Evolutionary conservation across 257 asterid genomes (phyloP).

Genomic region (Fraxinus pennsylvanica): DNA sequence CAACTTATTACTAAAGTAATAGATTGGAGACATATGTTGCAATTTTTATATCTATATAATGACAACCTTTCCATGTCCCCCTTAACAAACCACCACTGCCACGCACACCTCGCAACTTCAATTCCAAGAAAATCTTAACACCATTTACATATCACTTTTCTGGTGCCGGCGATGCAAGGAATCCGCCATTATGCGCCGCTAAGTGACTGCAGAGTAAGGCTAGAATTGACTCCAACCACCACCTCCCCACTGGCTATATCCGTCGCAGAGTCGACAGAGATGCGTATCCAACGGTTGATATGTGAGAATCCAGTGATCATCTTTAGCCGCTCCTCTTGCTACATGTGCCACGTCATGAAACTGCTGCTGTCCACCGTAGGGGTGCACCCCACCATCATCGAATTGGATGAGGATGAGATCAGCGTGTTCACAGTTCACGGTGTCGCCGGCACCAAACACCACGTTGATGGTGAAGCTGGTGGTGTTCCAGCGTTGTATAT

Average conservation of each 20-base stretch:
- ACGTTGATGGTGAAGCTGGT: conserved; percentile 43
- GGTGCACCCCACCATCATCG: conserved; percentile 83
- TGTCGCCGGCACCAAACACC: conserved; percentile 15
- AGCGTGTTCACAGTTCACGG: conserved; percentile 34
- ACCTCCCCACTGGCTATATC: conserved; percentile 69
- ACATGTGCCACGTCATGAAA: conserved; percentile 96
- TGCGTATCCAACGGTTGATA: conserved; percentile 77
- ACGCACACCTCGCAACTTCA: background rate
- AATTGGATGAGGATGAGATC: conserved; percentile 85
- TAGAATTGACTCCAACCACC: conserved; percentile 58
- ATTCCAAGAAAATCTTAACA: background rate
- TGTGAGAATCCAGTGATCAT: conserved; percentile 81
- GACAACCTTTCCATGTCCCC: background rate
- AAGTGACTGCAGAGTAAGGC: conserved; percentile 59
- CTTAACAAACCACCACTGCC: background rate
- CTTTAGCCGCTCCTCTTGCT: conserved; percentile 79
- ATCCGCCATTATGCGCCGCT: conserved; percentile 35
- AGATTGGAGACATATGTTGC: background rate
- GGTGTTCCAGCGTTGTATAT: conserved; percentile 71
- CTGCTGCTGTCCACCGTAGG: conserved; percentile 67
- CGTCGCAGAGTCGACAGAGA: conserved; percentile 65
- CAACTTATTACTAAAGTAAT: background rate
- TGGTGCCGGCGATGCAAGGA: conserved; percentile 53
- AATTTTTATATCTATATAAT: background rate
- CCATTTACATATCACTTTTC: conserved; percentile 8